Evolutionary conservation across 2,329 filamentous ascomycete genomes (phyloP), one percentile per base, ranked within the genome.

Genomic region (Berkeleyomyces basicola): DNA sequence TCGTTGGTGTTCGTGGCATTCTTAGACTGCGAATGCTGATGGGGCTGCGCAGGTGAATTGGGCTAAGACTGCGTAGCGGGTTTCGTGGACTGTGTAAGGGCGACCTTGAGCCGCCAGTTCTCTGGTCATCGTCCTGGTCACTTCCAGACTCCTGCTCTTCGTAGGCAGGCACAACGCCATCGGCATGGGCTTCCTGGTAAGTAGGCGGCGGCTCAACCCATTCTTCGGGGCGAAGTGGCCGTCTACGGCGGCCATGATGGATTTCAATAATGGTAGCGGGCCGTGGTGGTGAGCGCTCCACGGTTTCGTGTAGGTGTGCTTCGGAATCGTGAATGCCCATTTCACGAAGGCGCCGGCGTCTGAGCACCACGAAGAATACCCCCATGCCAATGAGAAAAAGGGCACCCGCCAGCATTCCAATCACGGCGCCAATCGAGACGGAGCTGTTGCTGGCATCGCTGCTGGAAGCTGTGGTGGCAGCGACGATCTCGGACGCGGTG

Each of bases 171-270:
- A 64, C 63, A 49, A 63, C 47, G 23, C 63, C 63, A 5, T 64
- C 63, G 9, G 63, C 63, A n/a, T 64, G 63, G 36, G 63, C 63
- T 55, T 64, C 63, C 31, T 64, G 63, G 31, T 64, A 64, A 2
- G 63, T 64, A 23, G 63, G 63, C 36, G 63, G 63, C 10, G 63
- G 63, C 37, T 64, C 63, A 37, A 64, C 59, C 63, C 63, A 64
- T 58, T 61, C 59, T 51, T 64, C 63, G 9, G 43, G 44, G 33
- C 59, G 59, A 40, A 46, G 60, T 10, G 55, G 51, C n/a, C 63
- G 59, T 6, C 55, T 31, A 7, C 62, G 59, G 4, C 62, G 58
- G n/a, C 58, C 62, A 2, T 59, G 61, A 10, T 53, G 62, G 36
- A 64, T 64, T 44, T 64, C 62, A 42, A 64, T 61, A n/a, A 61